Percentiles rank a stretch among this genome's conserved stretches.
Conservation (phyloP, 345 rosid species). For the Theobroma cacao region DNA sequence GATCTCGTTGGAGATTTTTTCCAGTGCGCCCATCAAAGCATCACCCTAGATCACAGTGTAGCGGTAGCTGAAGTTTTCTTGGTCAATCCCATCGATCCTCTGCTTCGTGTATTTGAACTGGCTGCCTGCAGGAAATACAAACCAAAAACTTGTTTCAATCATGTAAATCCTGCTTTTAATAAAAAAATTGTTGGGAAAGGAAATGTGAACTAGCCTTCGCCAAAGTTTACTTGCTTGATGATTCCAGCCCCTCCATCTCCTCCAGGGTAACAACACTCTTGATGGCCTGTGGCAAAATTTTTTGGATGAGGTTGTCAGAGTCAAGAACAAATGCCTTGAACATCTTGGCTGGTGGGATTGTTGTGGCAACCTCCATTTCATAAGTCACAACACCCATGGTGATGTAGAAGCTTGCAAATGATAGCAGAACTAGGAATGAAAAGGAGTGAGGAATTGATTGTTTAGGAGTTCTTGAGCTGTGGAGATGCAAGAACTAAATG, state of each 20-base stretch:
- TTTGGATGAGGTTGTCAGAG: slow-evolving; percentile 23
- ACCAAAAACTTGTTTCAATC: too few relatives aligned
- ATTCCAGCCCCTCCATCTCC: slow-evolving; percentile 41
- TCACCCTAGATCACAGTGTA: slow-evolving; percentile 21
- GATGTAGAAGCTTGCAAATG: too few relatives aligned
- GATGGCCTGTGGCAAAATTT: slow-evolving; percentile 30
- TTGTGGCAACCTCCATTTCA: slow-evolving; percentile 21
- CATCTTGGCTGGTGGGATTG: slow-evolving; percentile 27
- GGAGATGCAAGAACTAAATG: too few relatives aligned
- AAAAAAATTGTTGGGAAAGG: too few relatives aligned
- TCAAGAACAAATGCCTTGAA: slow-evolving; percentile 35
- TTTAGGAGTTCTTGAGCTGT: too few relatives aligned
- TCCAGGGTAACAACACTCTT: slow-evolving; percentile 21
- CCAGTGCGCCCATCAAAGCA: slow-evolving; percentile 7
- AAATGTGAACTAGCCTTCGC: not conserved
- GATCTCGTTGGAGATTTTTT: not conserved
- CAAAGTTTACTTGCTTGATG: slow-evolving; percentile 22
- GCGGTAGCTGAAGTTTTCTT: slow-evolving; percentile 15
- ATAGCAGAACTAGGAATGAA: not conserved
- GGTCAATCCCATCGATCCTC: slow-evolving; percentile 13
- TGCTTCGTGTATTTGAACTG: slow-evolving; percentile 28
- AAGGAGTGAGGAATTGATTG: too few relatives aligned
- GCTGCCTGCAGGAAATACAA: not conserved
- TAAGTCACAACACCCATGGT: slow-evolving; percentile 22
- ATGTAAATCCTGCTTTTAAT: not conserved